A percentile compares a stretch with the other conserved stretches of the same genome.
Evolutionary conservation across 192 early-diverging fungal species (phyloP).

Genomic region (Physocladia obscura): DNA sequence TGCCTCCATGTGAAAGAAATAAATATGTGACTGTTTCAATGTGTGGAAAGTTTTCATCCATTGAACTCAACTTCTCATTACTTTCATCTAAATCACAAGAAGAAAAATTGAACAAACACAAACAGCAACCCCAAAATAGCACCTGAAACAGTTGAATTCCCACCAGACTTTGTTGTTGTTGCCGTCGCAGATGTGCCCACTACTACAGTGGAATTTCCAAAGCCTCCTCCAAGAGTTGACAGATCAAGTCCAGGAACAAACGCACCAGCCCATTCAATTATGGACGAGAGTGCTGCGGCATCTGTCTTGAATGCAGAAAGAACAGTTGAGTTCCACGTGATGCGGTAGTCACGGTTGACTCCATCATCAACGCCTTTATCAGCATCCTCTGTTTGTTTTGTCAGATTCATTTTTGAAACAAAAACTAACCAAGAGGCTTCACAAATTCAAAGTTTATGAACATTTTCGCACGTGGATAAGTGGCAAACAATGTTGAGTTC

Average conservation of each 20-base stretch:
- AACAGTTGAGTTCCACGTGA: not conserved
- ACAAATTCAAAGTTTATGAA: conserved; percentile 23
- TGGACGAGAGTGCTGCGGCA: not conserved
- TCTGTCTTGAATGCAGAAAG: conserved; percentile 12
- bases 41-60: too few relatives aligned
- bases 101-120: too few relatives aligned
- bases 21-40: too few relatives aligned
- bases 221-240: conserved; percentile 7
- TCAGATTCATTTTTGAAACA: not conserved
- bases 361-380: not conserved
- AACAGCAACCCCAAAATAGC: too few relatives aligned
- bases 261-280: conserved; percentile 15
- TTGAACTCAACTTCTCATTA: too few relatives aligned
- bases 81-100: too few relatives aligned
- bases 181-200: not conserved
- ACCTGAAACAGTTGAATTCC: too few relatives aligned
- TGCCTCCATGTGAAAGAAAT: too few relatives aligned
- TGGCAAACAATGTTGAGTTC: not conserved
- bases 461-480: conserved; percentile 16
- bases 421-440: not conserved
- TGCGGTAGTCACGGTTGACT: conserved; percentile 17
- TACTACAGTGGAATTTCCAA: not conserved
- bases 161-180: too few relatives aligned
- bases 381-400: not conserved
- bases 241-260: conserved; percentile 10